phyloP scores from a whole-genome alignment of 495 filamentous ascomycete species.

The Lentithecium fluviatile region DNA sequence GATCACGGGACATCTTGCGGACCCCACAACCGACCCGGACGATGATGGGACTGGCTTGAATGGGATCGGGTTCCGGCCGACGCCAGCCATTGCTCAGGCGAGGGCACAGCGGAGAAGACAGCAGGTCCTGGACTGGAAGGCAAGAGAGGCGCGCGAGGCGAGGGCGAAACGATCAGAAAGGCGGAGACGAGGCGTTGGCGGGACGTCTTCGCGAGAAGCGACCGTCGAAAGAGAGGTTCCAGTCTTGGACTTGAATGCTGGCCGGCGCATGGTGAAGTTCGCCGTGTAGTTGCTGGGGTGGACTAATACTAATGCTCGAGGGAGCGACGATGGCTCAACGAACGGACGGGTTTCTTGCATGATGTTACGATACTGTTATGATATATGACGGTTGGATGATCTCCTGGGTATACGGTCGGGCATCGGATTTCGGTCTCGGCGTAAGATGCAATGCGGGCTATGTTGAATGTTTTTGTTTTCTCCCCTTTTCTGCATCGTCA shows the following conservation, averaged over 20 bases:
- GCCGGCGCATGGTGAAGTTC: slow-evolving; percentile 18
- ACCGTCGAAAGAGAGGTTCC: slow-evolving; percentile 17
- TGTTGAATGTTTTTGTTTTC: too few species aligned
- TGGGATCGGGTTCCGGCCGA: slow-evolving; percentile 89
- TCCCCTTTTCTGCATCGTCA: too few species aligned
- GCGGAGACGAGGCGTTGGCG: slow-evolving; percentile 27
- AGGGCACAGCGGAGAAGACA: slow-evolving; percentile 71
- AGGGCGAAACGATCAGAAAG: slow-evolving; percentile 69
- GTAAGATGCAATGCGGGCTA: neutral
- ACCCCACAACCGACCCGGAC: slow-evolving; percentile 39
- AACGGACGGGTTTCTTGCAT: neutral
- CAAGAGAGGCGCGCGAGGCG: slow-evolving; percentile 79
- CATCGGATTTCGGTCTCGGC: neutral
- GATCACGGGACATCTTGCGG: slow-evolving; percentile 67
- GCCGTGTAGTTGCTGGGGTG: slow-evolving; percentile 7
- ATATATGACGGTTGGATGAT: slow-evolving; percentile 6
- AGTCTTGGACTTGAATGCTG: neutral
- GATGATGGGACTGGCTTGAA: slow-evolving; percentile 53
- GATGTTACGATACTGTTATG: slow-evolving; percentile 17
- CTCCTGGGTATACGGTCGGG: too few species aligned
- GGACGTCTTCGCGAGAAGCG: slow-evolving; percentile 11
- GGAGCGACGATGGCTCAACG: neutral
- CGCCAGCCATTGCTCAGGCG: slow-evolving; percentile 74
- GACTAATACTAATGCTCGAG: neutral
- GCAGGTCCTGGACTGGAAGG: slow-evolving; percentile 82